Percentiles rank a stretch among this genome's conserved stretches.
Evolutionary conservation across 225 moss, liverwort and hornwort genomes (phyloP).

Genomic region (Marchantia polymorpha): DNA sequence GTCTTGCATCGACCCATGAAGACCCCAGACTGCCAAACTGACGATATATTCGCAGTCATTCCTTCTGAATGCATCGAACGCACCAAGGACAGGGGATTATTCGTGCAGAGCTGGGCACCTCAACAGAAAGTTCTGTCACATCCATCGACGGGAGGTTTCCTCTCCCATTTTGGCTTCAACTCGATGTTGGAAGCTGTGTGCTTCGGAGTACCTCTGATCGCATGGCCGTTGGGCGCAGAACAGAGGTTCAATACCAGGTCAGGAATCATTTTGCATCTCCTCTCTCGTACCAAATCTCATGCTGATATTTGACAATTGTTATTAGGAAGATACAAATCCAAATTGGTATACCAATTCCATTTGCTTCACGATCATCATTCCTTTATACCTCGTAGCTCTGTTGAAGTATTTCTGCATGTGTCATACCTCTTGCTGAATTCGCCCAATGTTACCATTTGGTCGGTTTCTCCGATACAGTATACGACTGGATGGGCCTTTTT

Average conservation of each 20-base stretch:
- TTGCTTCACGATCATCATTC: too few relatives aligned
- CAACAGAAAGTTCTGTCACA: constrained; percentile 33
- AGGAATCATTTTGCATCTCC: not conserved
- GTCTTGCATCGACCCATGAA: constrained; percentile 20
- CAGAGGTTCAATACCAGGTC: constrained; percentile 5
- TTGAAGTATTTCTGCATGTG: too few relatives aligned
- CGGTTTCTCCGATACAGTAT: too few relatives aligned
- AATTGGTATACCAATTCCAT: too few relatives aligned
- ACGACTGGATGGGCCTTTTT: too few relatives aligned
- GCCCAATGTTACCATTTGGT: too few relatives aligned
- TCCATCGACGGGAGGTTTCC: constrained; percentile 35
- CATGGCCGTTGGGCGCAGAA: not conserved
- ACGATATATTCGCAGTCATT: constrained; percentile 11
- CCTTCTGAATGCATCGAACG: constrained; percentile 21
- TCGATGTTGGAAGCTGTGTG: constrained; percentile 27
- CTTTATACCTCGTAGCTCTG: too few relatives aligned
- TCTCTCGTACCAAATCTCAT: too few relatives aligned
- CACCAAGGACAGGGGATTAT: constrained; percentile 16
- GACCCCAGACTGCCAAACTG: not conserved
- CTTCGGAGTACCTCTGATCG: constrained; percentile 3
- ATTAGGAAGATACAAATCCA: too few relatives aligned
- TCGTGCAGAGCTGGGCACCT: constrained; percentile 26
- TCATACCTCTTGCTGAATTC: too few relatives aligned
- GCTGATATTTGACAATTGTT: too few relatives aligned
- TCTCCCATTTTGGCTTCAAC: constrained; percentile 46